These are phyloP conservation scores for Begonia fuchsioides DNA, from an alignment of 306 rosid species.

Conservation along the genomic window DNA sequence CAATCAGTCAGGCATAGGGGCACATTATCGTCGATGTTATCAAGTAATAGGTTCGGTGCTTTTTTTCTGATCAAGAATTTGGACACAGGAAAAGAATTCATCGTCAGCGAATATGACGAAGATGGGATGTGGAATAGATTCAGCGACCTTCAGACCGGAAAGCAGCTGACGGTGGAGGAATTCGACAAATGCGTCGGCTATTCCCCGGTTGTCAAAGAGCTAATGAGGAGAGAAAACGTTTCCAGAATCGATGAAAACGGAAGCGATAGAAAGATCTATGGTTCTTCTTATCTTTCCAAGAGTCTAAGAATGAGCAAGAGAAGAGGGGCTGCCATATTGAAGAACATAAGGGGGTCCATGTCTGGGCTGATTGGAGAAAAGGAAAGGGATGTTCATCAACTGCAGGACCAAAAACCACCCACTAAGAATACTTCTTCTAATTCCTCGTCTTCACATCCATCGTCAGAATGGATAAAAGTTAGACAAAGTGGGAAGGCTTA, in stretches of 20 bases:
- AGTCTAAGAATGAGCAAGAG: conserved; percentile 65
- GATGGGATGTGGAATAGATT: conserved; percentile 69
- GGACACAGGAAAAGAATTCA: conserved; percentile 75
- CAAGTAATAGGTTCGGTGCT: conserved; percentile 22
- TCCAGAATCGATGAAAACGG: neutral
- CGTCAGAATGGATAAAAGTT: conserved; percentile 54
- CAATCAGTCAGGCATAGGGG: conserved; percentile 2
- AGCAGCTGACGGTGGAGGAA: conserved; percentile 72
- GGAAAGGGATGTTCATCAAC: conserved; percentile 21
- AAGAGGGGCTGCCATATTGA: conserved; percentile 53
- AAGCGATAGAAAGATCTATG: conserved; percentile 19
- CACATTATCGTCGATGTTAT: conserved; percentile 8
- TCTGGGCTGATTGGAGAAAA: conserved; percentile 47
- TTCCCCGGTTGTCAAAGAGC: conserved; percentile 47
- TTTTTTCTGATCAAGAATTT: conserved; percentile 66
- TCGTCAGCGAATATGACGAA: conserved; percentile 51
- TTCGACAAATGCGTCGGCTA: conserved; percentile 59
- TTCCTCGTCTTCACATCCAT: neutral
- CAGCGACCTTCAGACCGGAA: conserved; percentile 70
- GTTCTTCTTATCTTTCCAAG: conserved; percentile 20
- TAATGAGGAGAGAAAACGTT: conserved; percentile 43
- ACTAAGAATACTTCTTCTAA: conserved; percentile 16
- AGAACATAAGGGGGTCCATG: conserved; percentile 52
- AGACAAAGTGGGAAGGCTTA: conserved; percentile 47
- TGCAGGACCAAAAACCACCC: conserved; percentile 11